These are phyloP conservation scores for Fusarium mundagurra DNA, from an alignment of 2,329 filamentous ascomycete genomes.

Conservation along the genomic window DNA sequence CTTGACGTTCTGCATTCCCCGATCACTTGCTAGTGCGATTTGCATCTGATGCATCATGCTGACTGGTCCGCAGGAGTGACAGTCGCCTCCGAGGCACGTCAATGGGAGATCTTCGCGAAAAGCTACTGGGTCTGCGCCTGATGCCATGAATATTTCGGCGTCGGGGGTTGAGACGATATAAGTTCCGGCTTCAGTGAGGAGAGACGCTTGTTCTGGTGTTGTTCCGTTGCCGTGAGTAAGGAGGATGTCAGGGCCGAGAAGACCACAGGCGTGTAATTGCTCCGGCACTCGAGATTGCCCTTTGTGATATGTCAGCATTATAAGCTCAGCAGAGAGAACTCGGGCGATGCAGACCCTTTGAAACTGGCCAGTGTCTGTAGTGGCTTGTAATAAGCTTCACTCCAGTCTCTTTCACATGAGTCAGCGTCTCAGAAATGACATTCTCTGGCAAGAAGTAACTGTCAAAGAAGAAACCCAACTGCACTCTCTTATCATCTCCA, in stretches of 20 bases:
- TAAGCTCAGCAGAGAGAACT: fast-evolving
- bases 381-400: slow-evolving; percentile 4
- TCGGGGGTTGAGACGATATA: slow-evolving; percentile 6
- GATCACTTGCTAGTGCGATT: neutral
- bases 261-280: neutral
- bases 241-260: neutral
- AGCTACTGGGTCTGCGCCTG: neutral
- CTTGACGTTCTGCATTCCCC: neutral
- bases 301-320: neutral
- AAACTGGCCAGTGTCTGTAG: slow-evolving; percentile 11
- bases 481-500: neutral
- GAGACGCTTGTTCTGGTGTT: slow-evolving; percentile 5
- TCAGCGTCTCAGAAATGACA: neutral
- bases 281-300: neutral
- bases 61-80: slow-evolving; percentile 1
- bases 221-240: slow-evolving; percentile 8
- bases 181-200: neutral
- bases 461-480: neutral
- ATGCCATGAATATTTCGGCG: slow-evolving; percentile 8
- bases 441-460: neutral
- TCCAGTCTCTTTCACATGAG: neutral
- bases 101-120: slow-evolving; percentile 2
- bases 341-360: neutral
- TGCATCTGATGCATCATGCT: slow-evolving; percentile 18
- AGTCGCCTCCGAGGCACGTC: slow-evolving; percentile 2